phyloP scores from a whole-genome alignment of 495 filamentous ascomycete species.

The Neurospora intermedia region DNA sequence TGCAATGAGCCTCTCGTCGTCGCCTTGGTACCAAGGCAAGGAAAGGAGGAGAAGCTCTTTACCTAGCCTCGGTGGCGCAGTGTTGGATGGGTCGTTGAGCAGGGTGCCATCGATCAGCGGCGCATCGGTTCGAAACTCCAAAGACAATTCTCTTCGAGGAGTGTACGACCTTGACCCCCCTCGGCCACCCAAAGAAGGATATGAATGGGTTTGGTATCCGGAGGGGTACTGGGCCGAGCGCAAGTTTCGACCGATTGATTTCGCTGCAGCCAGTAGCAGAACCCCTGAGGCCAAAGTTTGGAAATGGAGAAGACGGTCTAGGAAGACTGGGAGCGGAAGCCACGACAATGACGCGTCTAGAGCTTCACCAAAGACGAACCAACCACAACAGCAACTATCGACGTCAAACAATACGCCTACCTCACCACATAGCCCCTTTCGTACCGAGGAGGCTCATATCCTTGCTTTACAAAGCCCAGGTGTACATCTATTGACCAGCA shows the following conservation, averaged over 20 bases:
- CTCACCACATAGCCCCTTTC: conserved; percentile 17
- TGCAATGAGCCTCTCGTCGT: neutral
- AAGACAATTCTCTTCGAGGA: neutral
- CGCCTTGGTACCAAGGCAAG: neutral
- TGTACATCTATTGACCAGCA: neutral
- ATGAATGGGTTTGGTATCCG: conserved; percentile 48
- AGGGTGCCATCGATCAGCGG: neutral
- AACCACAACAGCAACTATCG: neutral
- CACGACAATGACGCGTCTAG: conserved; percentile 7
- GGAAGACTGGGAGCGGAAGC: conserved; percentile 19
- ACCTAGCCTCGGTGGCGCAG: neutral
- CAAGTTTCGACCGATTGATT: conserved; percentile 15
- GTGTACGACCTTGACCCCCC: conserved; percentile 31
- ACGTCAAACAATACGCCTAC: neutral
- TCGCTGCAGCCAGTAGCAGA: conserved; percentile 1
- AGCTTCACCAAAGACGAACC: conserved; percentile 11
- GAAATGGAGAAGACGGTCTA: conserved; percentile 27
- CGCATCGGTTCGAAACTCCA: neutral
- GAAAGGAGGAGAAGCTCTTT: neutral
- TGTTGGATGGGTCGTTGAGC: conserved; percentile 6
- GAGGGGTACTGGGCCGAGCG: conserved; percentile 46
- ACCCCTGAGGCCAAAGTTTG: conserved; percentile 18
- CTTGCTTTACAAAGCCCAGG: conserved; percentile 17
- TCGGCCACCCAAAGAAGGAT: conserved; percentile 35
- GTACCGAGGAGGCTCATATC: conserved; percentile 28